A percentile compares a stretch with the other conserved stretches of the same genome.
These are phyloP conservation scores for Fusarium anguioides DNA, from an alignment of 2,329 filamentous ascomycete species.

Conservation along the genomic window DNA sequence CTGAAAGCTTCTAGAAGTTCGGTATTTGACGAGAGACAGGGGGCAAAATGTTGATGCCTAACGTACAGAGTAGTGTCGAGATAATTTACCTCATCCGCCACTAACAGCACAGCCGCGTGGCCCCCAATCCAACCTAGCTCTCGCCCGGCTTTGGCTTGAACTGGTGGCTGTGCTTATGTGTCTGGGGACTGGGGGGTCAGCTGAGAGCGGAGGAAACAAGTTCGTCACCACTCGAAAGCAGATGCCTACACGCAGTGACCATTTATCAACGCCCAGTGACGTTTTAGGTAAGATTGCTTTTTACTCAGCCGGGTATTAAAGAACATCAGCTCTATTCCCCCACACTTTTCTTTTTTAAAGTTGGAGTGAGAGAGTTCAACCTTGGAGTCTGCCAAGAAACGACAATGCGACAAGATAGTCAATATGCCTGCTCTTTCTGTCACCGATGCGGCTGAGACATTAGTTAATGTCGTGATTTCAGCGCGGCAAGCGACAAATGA, in stretches of 20 bases:
- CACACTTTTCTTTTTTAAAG: slow-evolving; percentile 2
- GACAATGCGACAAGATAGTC: slow-evolving; percentile 4
- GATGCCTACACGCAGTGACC: slow-evolving; percentile 8
- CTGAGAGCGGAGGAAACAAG: slow-evolving; percentile 6
- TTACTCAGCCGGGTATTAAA: not conserved
- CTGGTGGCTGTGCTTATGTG: slow-evolving; percentile 20
- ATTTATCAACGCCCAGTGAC: not conserved
- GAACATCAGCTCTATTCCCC: not conserved
- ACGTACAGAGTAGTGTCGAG: slow-evolving; percentile 1
- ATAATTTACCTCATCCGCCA: not conserved
- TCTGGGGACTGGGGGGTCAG: no score
- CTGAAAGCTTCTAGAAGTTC: slow-evolving; percentile 18
- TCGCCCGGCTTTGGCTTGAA: slow-evolving; percentile 10
- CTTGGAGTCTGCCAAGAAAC: not conserved
- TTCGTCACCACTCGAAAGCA: slow-evolving; percentile 6
- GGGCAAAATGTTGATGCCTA: slow-evolving; percentile 24
- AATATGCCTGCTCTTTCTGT: slow-evolving; percentile 14
- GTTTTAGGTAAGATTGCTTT: not conserved
- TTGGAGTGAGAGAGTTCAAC: not conserved
- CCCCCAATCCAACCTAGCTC: not conserved
- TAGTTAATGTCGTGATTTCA: not conserved
- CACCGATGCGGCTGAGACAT: not conserved
- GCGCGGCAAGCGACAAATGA: not conserved
- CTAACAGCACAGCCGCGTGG: not conserved
- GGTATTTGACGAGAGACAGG: no score